Evolutionary conservation across 75 land plant species (phyloP), one percentile per base, ranked within the genome.

Genomic region (Larix kaempferi): DNA sequence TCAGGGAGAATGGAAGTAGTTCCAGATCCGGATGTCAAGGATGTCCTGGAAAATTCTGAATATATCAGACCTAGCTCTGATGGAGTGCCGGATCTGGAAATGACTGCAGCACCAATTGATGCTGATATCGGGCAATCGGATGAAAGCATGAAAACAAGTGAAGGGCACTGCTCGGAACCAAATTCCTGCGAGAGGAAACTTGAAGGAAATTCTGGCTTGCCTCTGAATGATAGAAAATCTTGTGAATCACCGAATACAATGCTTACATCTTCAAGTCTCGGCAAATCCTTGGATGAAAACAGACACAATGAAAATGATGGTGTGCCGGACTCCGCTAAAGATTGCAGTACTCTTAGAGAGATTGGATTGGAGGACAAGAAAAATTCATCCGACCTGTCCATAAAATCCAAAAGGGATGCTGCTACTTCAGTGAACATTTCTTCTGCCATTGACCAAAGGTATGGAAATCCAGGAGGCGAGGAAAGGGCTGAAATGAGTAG

Each of bases 281-380:
- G 44, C 23, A 69, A 44, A 41, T 74, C 58, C 26, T 52, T 25
- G 15, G 75, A 16, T 27, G 75, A 74, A 12, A 27, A 52, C 54
- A 55, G 35, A 25, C 26, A 23, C 14, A 56, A 56, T 27, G 57
- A 27, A 52, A 74, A 56, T 27, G 35, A 56, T 25, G 57, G 41
- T 25, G 12, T 7, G 6, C 2, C 22, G 6, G 58, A 69, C 14
- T n/a, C 23, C 0, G 22, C 3, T 8, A 69, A 69, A 69, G 44
- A 21, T 41, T 69, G 49, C 73, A 41, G 73, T 41, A 13, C 14
- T n/a, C 73, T 22, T 44, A 44, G n/a, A 44, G 54, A 44, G 23
- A 69, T 19, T 41, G 49, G 49, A n/a, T 12, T 69, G 49, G 73
- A 69, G 52, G 73, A 69, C n/a, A 69, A 41, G 73, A 44, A 69